These are phyloP conservation scores for Crassisporium funariophilum DNA, from an alignment of 768 basidiomycete species.

Conservation along the genomic window DNA sequence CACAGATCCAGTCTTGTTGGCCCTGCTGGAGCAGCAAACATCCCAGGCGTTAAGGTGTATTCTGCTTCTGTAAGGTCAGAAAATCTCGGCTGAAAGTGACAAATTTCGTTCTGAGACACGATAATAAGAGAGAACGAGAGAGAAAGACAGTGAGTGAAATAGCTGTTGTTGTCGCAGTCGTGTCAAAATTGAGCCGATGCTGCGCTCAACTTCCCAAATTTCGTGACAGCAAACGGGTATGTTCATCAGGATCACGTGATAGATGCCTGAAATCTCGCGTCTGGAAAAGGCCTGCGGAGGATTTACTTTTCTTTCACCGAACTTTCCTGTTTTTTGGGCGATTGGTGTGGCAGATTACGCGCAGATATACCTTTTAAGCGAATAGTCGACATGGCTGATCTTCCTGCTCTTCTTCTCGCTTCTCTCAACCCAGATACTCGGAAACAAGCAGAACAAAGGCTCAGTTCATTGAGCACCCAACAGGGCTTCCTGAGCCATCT, in stretches of 20 bases:
- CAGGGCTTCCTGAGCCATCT: constrained; percentile 80
- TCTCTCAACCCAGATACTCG: constrained; percentile 70
- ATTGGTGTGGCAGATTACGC: no score
- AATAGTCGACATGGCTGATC: constrained; percentile 55
- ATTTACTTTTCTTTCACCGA: constrained; percentile 9
- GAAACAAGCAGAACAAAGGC: constrained; percentile 80
- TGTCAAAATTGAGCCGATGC: no score
- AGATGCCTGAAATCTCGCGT: constrained; percentile 12
- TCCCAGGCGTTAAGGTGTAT: no score
- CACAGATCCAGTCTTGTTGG: no score
- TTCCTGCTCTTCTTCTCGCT: constrained; percentile 69
- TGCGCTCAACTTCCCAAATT: background rate
- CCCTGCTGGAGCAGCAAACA: no score
- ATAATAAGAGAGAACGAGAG: no score
- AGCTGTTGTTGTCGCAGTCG: no score
- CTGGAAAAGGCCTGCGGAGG: constrained; percentile 10
- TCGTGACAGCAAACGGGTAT: background rate
- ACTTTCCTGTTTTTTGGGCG: background rate
- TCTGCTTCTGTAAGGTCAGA: no score
- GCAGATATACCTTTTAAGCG: constrained; percentile 1
- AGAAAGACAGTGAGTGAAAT: no score
- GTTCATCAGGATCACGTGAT: constrained; percentile 12
- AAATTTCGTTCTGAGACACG: no score
- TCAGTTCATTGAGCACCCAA: constrained; percentile 67
- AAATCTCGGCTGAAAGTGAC: no score